A percentile compares a stretch with the other conserved stretches of the same genome.
Conservation (phyloP, 805 yeast genomes). For the Cyberlindnera xishuangbannaensis region DNA sequence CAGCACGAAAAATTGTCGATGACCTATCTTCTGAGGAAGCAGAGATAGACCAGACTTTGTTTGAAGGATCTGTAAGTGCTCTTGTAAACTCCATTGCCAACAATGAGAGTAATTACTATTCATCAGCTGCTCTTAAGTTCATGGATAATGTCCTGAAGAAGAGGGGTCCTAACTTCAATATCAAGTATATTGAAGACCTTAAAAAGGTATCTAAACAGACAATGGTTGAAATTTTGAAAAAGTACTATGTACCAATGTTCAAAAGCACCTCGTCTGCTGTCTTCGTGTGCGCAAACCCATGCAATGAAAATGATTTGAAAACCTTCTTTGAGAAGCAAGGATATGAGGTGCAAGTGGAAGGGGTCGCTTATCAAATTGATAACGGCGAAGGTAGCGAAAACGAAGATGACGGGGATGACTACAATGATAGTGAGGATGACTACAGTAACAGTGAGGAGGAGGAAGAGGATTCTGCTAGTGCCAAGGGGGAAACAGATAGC, state of each 20-base stretch:
- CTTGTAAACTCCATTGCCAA: conserved; percentile 70
- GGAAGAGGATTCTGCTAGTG: not conserved
- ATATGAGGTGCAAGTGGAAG: conserved; percentile 55
- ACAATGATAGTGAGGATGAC: conserved; percentile 16
- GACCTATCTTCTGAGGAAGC: conserved; percentile 50
- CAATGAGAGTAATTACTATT: conserved; percentile 54
- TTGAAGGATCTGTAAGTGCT: conserved; percentile 72
- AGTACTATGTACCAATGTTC: conserved; percentile 64
- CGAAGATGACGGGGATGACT: conserved; percentile 21
- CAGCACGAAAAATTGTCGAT: conserved; percentile 58
- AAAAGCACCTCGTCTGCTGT: conserved; percentile 47
- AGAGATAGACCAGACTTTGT: conserved; percentile 49
- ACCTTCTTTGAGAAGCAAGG: conserved; percentile 48
- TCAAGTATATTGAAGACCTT: conserved; percentile 46
- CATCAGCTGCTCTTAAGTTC: conserved; percentile 63
- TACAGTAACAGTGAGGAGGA: conserved; percentile 4
- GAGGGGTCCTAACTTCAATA: conserved; percentile 64
- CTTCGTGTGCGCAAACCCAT: conserved; percentile 71
- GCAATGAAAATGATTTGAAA: conserved; percentile 43
- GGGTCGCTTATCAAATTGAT: conserved; percentile 28
- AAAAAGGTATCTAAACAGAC: conserved; percentile 49
- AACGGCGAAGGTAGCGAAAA: conserved; percentile 12
- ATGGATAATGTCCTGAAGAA: conserved; percentile 59
- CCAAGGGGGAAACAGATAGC: conserved; percentile 2
- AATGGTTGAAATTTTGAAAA: conserved; percentile 41